Evolutionary conservation across 345 rosid genomes (phyloP).

Genomic region (Citrus medica): DNA sequence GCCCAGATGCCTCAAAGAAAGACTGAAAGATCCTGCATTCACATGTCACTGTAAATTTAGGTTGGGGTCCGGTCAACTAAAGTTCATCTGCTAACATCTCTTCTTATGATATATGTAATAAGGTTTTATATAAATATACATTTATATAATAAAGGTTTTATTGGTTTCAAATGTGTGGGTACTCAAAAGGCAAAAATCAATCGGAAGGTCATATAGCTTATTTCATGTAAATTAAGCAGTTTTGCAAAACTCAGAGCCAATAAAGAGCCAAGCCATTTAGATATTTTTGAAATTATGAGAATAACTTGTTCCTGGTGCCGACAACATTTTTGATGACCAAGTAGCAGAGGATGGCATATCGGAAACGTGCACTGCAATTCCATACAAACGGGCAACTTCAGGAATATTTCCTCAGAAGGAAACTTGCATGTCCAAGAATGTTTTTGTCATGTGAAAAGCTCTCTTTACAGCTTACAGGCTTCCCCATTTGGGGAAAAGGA

Average conservation of each 20-base stretch:
- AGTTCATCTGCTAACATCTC: neutral
- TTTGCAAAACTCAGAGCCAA: too few relatives aligned
- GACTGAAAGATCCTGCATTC: neutral
- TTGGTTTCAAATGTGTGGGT: too few relatives aligned
- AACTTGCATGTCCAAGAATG: neutral
- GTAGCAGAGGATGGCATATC: neutral
- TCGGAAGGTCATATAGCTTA: too few relatives aligned
- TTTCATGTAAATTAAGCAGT: too few relatives aligned
- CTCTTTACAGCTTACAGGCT: constrained; percentile 12
- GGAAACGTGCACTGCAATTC: constrained; percentile 5
- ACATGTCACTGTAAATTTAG: too few relatives aligned
- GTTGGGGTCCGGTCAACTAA: neutral
- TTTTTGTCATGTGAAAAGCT: constrained; percentile 18
- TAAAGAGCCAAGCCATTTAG: neutral
- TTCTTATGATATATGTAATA: too few relatives aligned
- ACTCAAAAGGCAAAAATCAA: too few relatives aligned
- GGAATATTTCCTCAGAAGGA: neutral
- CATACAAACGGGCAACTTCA: neutral
- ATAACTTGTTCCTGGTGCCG: neutral
- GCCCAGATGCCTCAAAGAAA: neutral
- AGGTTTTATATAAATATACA: too few relatives aligned
- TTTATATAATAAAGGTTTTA: too few relatives aligned
- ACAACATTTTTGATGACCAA: neutral
- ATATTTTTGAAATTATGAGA: neutral
- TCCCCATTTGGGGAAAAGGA: neutral